Conservation (phyloP, 2,329 filamentous ascomycete genomes). For the Whalleya microplaca region DNA sequence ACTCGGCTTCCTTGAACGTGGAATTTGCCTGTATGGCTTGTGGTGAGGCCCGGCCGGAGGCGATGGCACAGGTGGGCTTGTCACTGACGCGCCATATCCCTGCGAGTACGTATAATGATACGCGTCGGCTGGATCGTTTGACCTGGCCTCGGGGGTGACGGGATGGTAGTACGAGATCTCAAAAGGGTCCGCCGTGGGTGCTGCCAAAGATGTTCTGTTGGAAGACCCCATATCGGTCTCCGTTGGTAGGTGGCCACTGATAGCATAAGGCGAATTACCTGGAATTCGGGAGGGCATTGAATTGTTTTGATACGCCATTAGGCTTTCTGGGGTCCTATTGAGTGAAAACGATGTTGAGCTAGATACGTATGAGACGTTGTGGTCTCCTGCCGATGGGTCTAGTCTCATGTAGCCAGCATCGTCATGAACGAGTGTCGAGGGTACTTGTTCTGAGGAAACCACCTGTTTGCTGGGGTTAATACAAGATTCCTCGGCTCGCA, state of each 20-base stretch:
- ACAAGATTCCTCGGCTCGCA: not conserved
- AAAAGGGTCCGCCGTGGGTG: slow-evolving; percentile 29
- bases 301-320: slow-evolving; percentile 29
- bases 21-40: slow-evolving; percentile 23
- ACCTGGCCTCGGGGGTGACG: slow-evolving; percentile 27
- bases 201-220: slow-evolving; percentile 25
- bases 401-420: slow-evolving; percentile 29
- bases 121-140: slow-evolving; percentile 22
- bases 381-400: slow-evolving; percentile 21
- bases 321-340: slow-evolving; percentile 21
- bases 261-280: slow-evolving; percentile 24
- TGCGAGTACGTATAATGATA: slow-evolving; percentile 33
- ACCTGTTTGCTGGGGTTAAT: slow-evolving; percentile 28
- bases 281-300: slow-evolving; percentile 26
- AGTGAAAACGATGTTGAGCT: slow-evolving; percentile 22
- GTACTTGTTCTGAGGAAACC: slow-evolving; percentile 28
- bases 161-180: slow-evolving; percentile 30
- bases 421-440: slow-evolving; percentile 29
- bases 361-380: slow-evolving; percentile 26
- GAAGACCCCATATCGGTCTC: slow-evolving; percentile 31
- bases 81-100: slow-evolving; percentile 24
- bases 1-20: slow-evolving; percentile 23
- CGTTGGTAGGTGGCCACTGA: slow-evolving; percentile 27
- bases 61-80: slow-evolving; percentile 26
- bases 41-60: slow-evolving; percentile 20